Conservation (phyloP, 1,139 yeast species). For the Taphrina confusa region DNA sequence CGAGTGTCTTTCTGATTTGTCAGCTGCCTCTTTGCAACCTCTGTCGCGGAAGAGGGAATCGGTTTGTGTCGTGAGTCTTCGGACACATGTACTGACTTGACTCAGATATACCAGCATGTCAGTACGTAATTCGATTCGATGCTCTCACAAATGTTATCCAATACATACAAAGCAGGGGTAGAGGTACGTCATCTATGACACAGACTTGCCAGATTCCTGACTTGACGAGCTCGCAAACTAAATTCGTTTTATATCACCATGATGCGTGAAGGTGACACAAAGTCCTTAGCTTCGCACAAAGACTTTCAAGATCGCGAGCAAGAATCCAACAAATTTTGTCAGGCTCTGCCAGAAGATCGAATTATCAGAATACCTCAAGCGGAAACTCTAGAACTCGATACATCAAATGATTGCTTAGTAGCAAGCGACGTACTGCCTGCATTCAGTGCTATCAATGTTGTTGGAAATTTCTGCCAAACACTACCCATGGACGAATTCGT, state of each 20-base stretch:
- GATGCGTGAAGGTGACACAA: background rate
- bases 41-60: slow-evolving; percentile 40
- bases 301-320: slow-evolving; percentile 21
- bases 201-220: background rate
- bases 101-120: slow-evolving; percentile 17
- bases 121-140: slow-evolving; percentile 34
- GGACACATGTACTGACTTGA: too few species aligned
- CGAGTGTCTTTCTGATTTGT: background rate
- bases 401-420: background rate
- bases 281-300: background rate
- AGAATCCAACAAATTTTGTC: slow-evolving; percentile 20
- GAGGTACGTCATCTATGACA: slow-evolving; percentile 19
- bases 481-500: slow-evolving; percentile 22
- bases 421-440: background rate
- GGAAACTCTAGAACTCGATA: background rate
- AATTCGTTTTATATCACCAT: slow-evolving; percentile 10
- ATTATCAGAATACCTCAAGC: background rate
- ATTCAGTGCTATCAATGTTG: slow-evolving; percentile 21
- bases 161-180: slow-evolving; percentile 38
- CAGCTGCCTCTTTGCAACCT: slow-evolving; percentile 35
- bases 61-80: slow-evolving; percentile 9
- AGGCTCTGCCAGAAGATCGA: slow-evolving; percentile 32
- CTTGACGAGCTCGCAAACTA: slow-evolving; percentile 11
- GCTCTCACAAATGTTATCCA: slow-evolving; percentile 32
- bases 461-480: slow-evolving; percentile 11